Base-by-base conservation (phyloP, 768 basidiomycete genomes). In the Serpula lacrymans region DNA sequence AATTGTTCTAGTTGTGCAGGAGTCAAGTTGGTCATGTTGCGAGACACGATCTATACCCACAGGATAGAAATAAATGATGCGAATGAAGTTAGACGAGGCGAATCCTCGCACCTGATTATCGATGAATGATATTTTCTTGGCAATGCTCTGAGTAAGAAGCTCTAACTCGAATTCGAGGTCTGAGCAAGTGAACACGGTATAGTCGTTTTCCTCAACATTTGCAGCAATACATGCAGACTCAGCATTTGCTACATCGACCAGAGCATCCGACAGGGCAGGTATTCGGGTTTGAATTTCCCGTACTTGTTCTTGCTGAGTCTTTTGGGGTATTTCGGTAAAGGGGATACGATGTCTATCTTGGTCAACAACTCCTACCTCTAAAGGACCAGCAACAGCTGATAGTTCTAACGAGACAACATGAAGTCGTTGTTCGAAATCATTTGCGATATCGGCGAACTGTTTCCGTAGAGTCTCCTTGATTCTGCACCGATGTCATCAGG, bases 161-260 rank as follows among this genome's bases (percentile, higher is more conserved):
- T 84, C 84, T 1, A 93, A 71, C 63, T 98, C 94, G 49, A 93
- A 96, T 43, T 84, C 82, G 29, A 96, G 72, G 59, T 97, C 94
- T 61, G 90, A 86, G 47, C 73, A 80, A 4, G 88, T 89, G 54
- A 94, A 86, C 2, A 95, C 80, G 0, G 92, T 95, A 59, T 94
- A 88, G 58, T 98, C 95, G 57, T 96, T 97, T 62, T 96, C 94
- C 54, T 98, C 95, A 5, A 97, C 85, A 46, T 98, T 96, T 8
- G 93, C 94, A 6, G 80, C 78, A 3, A 64, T 65, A 62, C 94
- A 96, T 39, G 84, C 86, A 1, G 72, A 70, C 51, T 97, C 90
- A 1, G 82, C 83, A 1, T 59, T 67, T 0, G 68, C 68, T 8
- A 95, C 80, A 11, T 70, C 57, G 10, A 60, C 63, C 23, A 90